These are phyloP conservation scores for Rhodamnia argentea DNA, from an alignment of 345 rosid genomes.

Conservation along the genomic window DNA sequence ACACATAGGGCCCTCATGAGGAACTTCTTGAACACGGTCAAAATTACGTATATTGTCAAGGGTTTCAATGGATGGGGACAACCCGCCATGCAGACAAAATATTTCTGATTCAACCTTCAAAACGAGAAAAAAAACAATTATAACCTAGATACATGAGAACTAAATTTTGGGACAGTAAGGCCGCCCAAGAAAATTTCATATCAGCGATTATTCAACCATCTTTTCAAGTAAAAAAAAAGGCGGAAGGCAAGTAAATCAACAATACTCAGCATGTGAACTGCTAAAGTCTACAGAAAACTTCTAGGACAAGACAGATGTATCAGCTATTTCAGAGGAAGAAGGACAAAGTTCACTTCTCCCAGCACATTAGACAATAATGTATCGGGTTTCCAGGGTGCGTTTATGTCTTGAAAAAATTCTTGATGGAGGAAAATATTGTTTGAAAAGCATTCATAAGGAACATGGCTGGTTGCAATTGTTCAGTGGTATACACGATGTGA, in stretches of 20 bases:
- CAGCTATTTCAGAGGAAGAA: not conserved
- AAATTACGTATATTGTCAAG: constrained; percentile 90
- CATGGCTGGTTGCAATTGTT: not conserved
- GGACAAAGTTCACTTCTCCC: not conserved
- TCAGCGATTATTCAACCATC: not conserved
- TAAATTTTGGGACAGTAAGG: not conserved
- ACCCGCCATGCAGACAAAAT: constrained; percentile 94
- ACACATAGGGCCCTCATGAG: constrained; percentile 99
- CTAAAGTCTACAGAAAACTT: not conserved
- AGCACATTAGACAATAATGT: not conserved
- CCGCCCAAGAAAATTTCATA: not conserved
- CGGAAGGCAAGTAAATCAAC: not conserved
- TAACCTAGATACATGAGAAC: not conserved
- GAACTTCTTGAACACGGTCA: constrained; percentile 97
- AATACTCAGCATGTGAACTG: not conserved
- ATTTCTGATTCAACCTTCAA: constrained; percentile 92
- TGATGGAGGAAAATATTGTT: not conserved
- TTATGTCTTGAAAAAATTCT: not conserved
- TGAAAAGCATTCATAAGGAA: not conserved
- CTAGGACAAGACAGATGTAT: not conserved
- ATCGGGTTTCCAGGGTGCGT: not conserved
- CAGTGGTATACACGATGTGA: not conserved
- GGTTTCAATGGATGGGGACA: constrained; percentile 94
- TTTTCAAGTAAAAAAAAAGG: not conserved
- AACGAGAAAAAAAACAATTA: not conserved